Evolutionary conservation across 2,329 filamentous ascomycete species (phyloP).

Genomic region (Xylariomycetidae sp.): DNA sequence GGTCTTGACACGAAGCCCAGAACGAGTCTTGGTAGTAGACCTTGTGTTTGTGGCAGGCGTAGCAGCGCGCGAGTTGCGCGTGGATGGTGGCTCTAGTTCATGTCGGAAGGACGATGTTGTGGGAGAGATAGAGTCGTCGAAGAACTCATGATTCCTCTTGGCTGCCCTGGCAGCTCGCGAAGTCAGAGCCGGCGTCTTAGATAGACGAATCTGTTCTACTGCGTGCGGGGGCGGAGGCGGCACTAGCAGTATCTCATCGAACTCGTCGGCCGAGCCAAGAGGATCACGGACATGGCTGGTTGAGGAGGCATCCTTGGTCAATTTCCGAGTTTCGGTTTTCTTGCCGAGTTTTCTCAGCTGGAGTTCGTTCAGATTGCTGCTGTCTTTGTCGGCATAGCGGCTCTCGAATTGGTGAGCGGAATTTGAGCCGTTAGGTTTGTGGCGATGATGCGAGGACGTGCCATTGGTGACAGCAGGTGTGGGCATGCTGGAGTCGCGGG

Average conservation of each 20-base stretch:
- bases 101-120: slow-evolving; percentile 44
- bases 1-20: slow-evolving; percentile 61
- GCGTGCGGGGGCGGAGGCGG: slow-evolving; percentile 17
- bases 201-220: slow-evolving; percentile 22
- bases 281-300: slow-evolving; percentile 25
- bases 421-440: slow-evolving; percentile 7
- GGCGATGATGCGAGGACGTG: slow-evolving; percentile 11
- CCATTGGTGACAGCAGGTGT: slow-evolving; percentile 18
- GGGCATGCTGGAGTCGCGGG: slow-evolving; percentile 26
- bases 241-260: slow-evolving; percentile 16
- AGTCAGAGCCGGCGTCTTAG: slow-evolving; percentile 24
- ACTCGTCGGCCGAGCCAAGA: slow-evolving; percentile 15
- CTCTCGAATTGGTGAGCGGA: slow-evolving; percentile 19
- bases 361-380: neutral
- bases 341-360: slow-evolving; percentile 18
- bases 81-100: slow-evolving; percentile 42
- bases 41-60: slow-evolving; percentile 55
- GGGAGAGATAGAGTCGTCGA: slow-evolving; percentile 50
- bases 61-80: slow-evolving; percentile 52
- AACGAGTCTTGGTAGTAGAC: slow-evolving; percentile 55
- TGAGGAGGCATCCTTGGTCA: slow-evolving; percentile 17
- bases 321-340: slow-evolving; percentile 17
- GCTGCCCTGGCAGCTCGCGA: slow-evolving; percentile 26
- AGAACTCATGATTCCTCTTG: slow-evolving; percentile 52
- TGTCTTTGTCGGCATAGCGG: slow-evolving; percentile 19